Conservation (phyloP, 1,139 yeast genomes). For the Saccharomyces hybrid region DNA sequence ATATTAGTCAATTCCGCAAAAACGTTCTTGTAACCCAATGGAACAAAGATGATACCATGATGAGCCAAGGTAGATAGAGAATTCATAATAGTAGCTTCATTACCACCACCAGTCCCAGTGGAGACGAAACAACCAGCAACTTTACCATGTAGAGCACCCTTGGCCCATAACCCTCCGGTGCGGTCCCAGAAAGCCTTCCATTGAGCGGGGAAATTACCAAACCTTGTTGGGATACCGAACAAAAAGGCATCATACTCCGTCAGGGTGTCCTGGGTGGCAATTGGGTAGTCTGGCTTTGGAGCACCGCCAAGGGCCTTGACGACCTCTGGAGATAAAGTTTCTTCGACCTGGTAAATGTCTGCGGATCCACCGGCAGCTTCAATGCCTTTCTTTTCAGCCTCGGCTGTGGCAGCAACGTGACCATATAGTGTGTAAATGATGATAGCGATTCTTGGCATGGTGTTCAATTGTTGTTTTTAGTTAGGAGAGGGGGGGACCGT, state of each 20-base stretch:
- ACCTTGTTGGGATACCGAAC: slow-evolving; percentile 81
- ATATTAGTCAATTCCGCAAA: slow-evolving; percentile 54
- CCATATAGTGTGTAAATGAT: slow-evolving; percentile 79
- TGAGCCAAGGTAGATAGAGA: slow-evolving; percentile 62
- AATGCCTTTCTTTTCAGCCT: slow-evolving; percentile 62
- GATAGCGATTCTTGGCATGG: slow-evolving; percentile 39
- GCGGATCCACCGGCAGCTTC: slow-evolving; percentile 69
- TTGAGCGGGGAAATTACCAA: slow-evolving; percentile 76
- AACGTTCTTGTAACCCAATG: slow-evolving; percentile 66
- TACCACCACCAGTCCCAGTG: slow-evolving; percentile 81
- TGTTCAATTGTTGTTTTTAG: neutral
- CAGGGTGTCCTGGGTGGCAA: slow-evolving; percentile 54
- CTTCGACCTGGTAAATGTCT: slow-evolving; percentile 69
- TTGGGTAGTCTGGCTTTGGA: slow-evolving; percentile 59
- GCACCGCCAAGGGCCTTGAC: slow-evolving; percentile 59
- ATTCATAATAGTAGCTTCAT: slow-evolving; percentile 63
- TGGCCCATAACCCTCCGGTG: slow-evolving; percentile 79
- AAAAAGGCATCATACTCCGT: slow-evolving; percentile 63
- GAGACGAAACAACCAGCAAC: slow-evolving; percentile 69
- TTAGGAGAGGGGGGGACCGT: neutral
- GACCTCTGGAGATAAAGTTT: slow-evolving; percentile 63
- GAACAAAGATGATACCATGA: slow-evolving; percentile 74
- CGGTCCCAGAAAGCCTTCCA: slow-evolving; percentile 75
- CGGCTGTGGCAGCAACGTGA: slow-evolving; percentile 64
- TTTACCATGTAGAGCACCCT: slow-evolving; percentile 68